Evolutionary conservation across 106 monocot species (phyloP), one percentile per base, ranked within the genome.

Genomic region (Allium cepa): DNA sequence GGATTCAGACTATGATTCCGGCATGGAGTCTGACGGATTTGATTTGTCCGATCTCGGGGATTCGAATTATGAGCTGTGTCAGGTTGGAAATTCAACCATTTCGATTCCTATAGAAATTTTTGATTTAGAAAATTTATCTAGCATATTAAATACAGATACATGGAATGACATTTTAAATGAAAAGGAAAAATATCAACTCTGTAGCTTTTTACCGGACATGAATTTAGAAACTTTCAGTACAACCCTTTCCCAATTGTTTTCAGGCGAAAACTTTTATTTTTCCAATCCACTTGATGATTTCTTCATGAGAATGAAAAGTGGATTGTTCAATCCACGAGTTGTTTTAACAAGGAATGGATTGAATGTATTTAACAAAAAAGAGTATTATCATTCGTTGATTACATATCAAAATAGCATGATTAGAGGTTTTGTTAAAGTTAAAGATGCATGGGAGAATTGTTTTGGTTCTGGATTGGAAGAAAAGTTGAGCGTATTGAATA

Each of bases 401-500:
- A 74, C 77, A 67, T 90, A 99, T 70, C 97, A 99, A 28, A 83
- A 90, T 63, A 73, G 74, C 10, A 82, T 92, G 92, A 81, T 99
- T 10, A 75, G 80, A 47, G 69, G 61, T 62, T 79, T 99, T 65
- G 46, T 75, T 8, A 50, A 50, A 57, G 81, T 85, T 16, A 78
- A 58, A 59, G 71, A 85, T 70, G 69, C 67, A 1, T 92, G 86
- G 88, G 56, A 79, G 57, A 79, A 77, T 63, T 82, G 75, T 15
- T 60, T 45, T 26, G 82, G 75, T 13, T 92, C 86, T 69, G 73
- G 77, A 13, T 71, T 99, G 49, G 82, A 89, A 56, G 92, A 92
- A 60, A 82, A 68, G 63, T 71, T 92, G 55, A 56, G 61, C 27
- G 3, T 79, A 27, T 63, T 84, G 73, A 79, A 83, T 53, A 74